Evolutionary conservation across 2,329 filamentous ascomycete species (phyloP).

Genomic region (Aspergillus brasiliensis): DNA sequence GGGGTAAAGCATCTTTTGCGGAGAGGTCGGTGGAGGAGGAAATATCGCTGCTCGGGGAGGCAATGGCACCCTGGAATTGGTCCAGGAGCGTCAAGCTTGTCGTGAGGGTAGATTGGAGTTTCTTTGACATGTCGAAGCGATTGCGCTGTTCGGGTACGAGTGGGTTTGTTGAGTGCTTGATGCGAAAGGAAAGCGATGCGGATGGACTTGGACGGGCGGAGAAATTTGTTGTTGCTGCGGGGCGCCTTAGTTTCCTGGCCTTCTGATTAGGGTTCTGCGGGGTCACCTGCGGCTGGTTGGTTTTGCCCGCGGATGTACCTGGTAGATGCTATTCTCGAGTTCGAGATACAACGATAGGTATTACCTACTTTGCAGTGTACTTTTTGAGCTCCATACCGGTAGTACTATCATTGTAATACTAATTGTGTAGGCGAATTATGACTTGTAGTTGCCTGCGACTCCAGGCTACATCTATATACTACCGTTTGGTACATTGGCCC

Average conservation of each 20-base stretch:
- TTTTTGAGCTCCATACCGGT: no score
- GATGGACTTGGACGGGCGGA: conserved; percentile 10
- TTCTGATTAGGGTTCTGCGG: conserved; percentile 35
- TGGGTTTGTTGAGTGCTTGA: neutral
- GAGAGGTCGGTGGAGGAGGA: conserved; percentile 10
- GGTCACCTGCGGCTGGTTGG: conserved; percentile 23
- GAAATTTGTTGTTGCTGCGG: conserved; percentile 34
- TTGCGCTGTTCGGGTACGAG: neutral
- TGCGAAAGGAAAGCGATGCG: conserved; percentile 3
- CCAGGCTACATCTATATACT: no score
- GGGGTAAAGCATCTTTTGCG: conserved; percentile 55
- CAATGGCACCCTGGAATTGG: conserved; percentile 43
- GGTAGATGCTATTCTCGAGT: neutral
- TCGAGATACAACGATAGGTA: neutral
- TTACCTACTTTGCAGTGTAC: no score
- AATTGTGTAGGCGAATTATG: no score
- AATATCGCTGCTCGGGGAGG: conserved; percentile 21
- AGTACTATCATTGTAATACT: no score
- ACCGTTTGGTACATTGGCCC: no score
- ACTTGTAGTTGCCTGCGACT: no score
- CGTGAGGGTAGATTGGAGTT: conserved; percentile 33
- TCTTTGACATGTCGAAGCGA: conserved; percentile 31
- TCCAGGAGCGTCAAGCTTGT: conserved; percentile 41
- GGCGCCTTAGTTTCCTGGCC: conserved; percentile 17
- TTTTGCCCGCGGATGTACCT: neutral